Evolutionary conservation across 495 filamentous ascomycete species (phyloP).

Genomic region (Penicillium flavigenum): DNA sequence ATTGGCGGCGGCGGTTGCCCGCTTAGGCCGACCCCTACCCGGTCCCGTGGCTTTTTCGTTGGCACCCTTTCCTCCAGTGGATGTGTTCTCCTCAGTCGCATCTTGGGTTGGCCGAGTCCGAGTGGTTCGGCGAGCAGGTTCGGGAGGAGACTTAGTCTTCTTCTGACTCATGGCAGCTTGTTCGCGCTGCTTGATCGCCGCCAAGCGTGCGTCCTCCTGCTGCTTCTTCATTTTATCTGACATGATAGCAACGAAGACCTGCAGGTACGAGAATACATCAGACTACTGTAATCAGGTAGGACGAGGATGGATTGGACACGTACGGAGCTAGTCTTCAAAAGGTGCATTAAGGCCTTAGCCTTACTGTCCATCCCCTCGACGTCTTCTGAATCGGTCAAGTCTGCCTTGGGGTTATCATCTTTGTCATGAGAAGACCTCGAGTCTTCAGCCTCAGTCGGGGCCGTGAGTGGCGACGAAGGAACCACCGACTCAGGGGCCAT

Average conservation of each 20-base stretch:
- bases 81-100: slow-evolving; percentile 22
- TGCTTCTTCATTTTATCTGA: slow-evolving; percentile 62
- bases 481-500: slow-evolving; percentile 40
- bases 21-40: slow-evolving; percentile 34
- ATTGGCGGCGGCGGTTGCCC: slow-evolving; percentile 26
- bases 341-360: slow-evolving; percentile 44
- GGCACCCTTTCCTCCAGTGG: slow-evolving; percentile 18
- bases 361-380: slow-evolving; percentile 42
- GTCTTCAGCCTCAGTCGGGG: slow-evolving; percentile 21
- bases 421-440: slow-evolving; percentile 14
- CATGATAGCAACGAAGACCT: slow-evolving; percentile 57
- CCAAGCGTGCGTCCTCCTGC: slow-evolving; percentile 53
- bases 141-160: slow-evolving; percentile 19
- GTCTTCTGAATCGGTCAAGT: slow-evolving; percentile 23
- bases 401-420: slow-evolving; percentile 13
- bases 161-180: slow-evolving; percentile 21
- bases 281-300: background rate
- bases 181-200: slow-evolving; percentile 46
- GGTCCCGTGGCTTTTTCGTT: slow-evolving; percentile 16
- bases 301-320: slow-evolving; percentile 22
- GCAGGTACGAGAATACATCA: background rate
- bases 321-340: slow-evolving; percentile 54
- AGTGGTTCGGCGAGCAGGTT: slow-evolving; percentile 29
- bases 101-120: slow-evolving; percentile 37
- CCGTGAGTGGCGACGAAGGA: slow-evolving; percentile 44